phyloP scores from a whole-genome alignment of 2,329 filamentous ascomycete species.

The Monilinia fructicola region DNA sequence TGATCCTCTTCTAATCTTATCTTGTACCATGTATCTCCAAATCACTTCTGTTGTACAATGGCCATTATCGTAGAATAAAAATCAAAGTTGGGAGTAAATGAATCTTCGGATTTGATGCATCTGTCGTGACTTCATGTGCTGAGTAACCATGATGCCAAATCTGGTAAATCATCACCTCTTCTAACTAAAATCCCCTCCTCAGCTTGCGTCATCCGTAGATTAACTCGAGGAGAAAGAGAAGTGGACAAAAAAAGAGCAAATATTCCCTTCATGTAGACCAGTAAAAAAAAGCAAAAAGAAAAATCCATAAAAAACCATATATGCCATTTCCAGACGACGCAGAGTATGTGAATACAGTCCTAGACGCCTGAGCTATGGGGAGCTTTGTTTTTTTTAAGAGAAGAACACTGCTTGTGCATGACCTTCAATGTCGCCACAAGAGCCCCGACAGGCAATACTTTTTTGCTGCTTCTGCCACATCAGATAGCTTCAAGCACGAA shows the following conservation, averaged over 20 bases:
- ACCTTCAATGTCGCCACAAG: conserved; percentile 36
- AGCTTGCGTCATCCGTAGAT: conserved; percentile 15
- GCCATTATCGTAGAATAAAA: conserved; percentile 7
- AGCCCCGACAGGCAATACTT: conserved; percentile 23
- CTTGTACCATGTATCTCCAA: neutral
- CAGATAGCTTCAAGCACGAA: conserved; percentile 29
- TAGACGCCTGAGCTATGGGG: conserved; percentile 34
- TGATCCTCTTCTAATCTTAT: neutral
- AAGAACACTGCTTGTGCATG: conserved; percentile 33
- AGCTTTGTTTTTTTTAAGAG: conserved; percentile 35
- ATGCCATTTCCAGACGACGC: conserved; percentile 25
- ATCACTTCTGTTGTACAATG: conserved; percentile 10
- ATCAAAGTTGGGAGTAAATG: neutral
- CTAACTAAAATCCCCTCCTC: conserved; percentile 10
- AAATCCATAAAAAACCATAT: conserved; percentile 17
- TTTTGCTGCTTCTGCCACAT: conserved; percentile 12
- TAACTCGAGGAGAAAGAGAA: conserved; percentile 3
- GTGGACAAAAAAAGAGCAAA: conserved; percentile 9
- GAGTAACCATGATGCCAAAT: conserved; percentile 14
- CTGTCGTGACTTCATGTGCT: conserved; percentile 21
- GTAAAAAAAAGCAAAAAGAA: conserved; percentile 22
- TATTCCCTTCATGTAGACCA: conserved; percentile 8
- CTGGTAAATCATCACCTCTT: conserved; percentile 9
- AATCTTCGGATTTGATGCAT: conserved; percentile 19
- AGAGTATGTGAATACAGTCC: conserved; percentile 27